Conservation (phyloP, 192 early-diverging fungal genomes). For the Linnemannia exigua region DNA sequence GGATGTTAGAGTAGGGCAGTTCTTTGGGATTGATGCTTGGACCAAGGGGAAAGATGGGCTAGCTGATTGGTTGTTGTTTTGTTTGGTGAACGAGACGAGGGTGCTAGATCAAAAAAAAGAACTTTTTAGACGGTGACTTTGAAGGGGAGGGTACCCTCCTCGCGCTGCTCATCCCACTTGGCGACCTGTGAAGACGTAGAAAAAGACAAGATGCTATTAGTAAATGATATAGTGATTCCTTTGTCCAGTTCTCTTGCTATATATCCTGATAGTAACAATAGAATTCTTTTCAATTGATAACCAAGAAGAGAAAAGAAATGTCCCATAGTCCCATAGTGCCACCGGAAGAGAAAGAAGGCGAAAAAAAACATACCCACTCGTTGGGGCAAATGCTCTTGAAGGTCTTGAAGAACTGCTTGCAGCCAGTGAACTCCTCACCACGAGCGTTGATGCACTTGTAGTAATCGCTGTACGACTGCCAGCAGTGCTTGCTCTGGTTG, state of each 20-base stretch:
- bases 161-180: conserved; percentile 55
- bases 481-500: conserved; percentile 99
- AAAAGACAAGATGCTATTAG: neutral
- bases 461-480: conserved; percentile 99
- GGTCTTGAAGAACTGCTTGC: conserved; percentile 90
- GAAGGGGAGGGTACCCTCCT: conserved; percentile 52
- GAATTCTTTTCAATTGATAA: neutral
- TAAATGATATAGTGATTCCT: neutral
- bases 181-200: conserved; percentile 5
- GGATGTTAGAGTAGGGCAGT: conserved; percentile 9
- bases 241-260: neutral
- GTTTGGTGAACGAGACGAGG: neutral
- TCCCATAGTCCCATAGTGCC: neutral
- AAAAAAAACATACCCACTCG: conserved; percentile 82
- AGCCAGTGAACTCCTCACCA: conserved; percentile 96
- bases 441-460: conserved; percentile 91
- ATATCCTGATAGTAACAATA: neutral
- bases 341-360: too few relatives aligned
- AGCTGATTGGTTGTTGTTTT: neutral
- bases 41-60: neutral
- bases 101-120: neutral
- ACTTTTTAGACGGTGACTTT: conserved; percentile 34
- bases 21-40: conserved; percentile 1
- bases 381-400: conserved; percentile 93
- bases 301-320: neutral